Conservation (phyloP, 2,329 filamentous ascomycete genomes). For the Claviceps sp. region DNA sequence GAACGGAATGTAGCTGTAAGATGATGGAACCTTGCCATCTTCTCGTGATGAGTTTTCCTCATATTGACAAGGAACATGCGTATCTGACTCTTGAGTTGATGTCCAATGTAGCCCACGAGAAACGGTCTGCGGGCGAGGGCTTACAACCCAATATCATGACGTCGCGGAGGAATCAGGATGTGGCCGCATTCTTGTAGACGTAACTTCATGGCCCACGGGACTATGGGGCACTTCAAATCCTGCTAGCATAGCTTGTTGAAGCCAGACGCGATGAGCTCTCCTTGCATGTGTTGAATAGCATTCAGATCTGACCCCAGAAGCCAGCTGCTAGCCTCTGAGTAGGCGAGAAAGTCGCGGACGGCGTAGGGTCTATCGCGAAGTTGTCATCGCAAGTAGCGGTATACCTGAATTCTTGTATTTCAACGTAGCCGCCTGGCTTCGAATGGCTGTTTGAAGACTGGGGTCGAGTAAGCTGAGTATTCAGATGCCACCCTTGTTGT, state of each 20-base stretch:
- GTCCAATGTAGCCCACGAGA: conserved; percentile 27
- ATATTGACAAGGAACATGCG: conserved; percentile 31
- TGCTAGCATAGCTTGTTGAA: conserved; percentile 28
- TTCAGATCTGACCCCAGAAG: conserved; percentile 30
- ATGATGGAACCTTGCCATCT: conserved; percentile 18
- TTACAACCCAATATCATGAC: conserved; percentile 25
- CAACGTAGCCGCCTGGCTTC: conserved; percentile 38
- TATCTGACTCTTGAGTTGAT: conserved; percentile 19
- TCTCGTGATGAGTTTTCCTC: conserved; percentile 21
- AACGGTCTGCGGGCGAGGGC: conserved; percentile 26
- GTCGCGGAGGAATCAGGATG: conserved; percentile 24
- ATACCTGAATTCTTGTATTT: conserved; percentile 34
- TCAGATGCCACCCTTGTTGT: neutral
- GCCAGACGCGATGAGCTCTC: conserved; percentile 25
- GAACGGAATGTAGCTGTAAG: conserved; percentile 27
- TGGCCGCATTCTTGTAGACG: conserved; percentile 31
- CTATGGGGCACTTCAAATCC: conserved; percentile 33
- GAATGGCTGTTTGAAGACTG: conserved; percentile 24
- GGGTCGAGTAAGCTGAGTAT: neutral
- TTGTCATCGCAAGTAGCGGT: conserved; percentile 30
- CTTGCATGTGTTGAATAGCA: conserved; percentile 22
- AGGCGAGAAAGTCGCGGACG: conserved; percentile 31
- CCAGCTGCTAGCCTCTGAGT: conserved; percentile 21
- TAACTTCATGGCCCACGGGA: conserved; percentile 31
- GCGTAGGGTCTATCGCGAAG: conserved; percentile 29